phyloP scores from a whole-genome alignment of 1,284 basidiomycete species.

The Cutaneotrichosporon sp. region DNA sequence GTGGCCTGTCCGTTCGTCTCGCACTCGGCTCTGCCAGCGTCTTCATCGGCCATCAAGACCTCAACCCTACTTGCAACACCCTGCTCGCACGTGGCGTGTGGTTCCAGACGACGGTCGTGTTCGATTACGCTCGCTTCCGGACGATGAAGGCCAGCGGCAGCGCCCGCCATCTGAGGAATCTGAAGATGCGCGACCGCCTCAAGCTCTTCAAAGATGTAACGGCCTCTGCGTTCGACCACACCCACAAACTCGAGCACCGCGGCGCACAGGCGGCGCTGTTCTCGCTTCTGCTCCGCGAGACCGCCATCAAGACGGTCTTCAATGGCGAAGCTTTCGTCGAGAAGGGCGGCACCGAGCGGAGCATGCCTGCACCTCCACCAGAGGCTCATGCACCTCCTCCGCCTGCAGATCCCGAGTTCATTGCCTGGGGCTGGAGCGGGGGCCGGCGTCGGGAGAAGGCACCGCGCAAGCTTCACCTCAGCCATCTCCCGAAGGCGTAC shows the following conservation, averaged over 20 bases:
- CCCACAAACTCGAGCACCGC: conserved; percentile 52
- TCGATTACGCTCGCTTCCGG: conserved; percentile 64
- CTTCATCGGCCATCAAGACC: conserved; percentile 71
- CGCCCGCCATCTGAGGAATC: conserved; percentile 57
- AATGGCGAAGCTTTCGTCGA: conserved; percentile 40
- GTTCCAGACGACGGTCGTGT: conserved; percentile 61
- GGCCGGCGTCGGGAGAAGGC: conserved; percentile 6
- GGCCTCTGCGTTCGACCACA: conserved; percentile 60
- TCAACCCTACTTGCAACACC: conserved; percentile 68
- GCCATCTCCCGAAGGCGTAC: conserved; percentile 39
- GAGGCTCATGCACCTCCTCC: conserved; percentile 14
- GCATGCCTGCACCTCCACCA: conserved; percentile 8
- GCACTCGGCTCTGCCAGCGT: conserved; percentile 66
- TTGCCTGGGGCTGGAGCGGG: conserved; percentile 42
- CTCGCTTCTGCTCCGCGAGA: conserved; percentile 35
- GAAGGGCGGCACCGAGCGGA: conserved; percentile 27
- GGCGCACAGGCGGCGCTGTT: conserved; percentile 47
- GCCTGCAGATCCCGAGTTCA: conserved; percentile 25
- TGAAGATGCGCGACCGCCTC: conserved; percentile 53
- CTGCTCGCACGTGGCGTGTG: conserved; percentile 73
- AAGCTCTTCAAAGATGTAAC: conserved; percentile 65
- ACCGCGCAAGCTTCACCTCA: not conserved
- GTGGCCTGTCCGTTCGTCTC: conserved; percentile 63
- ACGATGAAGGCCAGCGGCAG: conserved; percentile 45
- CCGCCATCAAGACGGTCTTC: conserved; percentile 45